Conservation (phyloP, 108 stramenopile species). For the Cyclotella sp. region DNA sequence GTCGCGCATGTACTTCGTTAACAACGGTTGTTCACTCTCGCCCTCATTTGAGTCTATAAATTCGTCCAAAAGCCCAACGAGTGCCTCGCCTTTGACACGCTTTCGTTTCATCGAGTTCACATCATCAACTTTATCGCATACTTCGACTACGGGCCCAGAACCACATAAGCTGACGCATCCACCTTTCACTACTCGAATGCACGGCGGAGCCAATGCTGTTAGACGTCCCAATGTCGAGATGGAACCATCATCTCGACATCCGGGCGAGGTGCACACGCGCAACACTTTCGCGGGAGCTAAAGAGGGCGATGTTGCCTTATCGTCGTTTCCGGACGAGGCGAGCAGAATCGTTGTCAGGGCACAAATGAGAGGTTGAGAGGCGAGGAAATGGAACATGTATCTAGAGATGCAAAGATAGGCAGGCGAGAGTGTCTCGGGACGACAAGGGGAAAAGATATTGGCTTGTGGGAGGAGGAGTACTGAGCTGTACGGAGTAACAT, state of each 20-base stretch:
- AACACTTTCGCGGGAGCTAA: constrained; percentile 17
- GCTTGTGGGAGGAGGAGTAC: no score
- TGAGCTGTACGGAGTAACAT: no score
- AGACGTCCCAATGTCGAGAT: constrained; percentile 30
- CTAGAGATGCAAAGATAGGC: background rate
- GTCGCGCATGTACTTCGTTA: constrained; percentile 24
- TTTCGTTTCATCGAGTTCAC: constrained; percentile 34
- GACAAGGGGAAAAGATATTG: no score
- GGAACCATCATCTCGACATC: constrained; percentile 47
- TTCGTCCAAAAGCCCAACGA: constrained; percentile 38
- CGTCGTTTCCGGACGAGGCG: constrained; percentile 1
- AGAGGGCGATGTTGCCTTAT: background rate
- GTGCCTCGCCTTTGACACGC: constrained; percentile 33
- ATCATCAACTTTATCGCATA: constrained; percentile 17
- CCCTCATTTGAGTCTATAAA: background rate
- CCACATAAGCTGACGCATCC: constrained; percentile 60
- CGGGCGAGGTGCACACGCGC: constrained; percentile 43
- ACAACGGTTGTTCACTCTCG: background rate
- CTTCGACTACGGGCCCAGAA: constrained; percentile 57
- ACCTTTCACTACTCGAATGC: constrained; percentile 38
- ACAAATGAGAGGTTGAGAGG: background rate
- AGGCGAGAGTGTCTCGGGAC: no score
- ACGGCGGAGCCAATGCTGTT: constrained; percentile 51
- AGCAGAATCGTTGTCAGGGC: constrained; percentile 8
- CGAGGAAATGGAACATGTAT: background rate